Evolutionary conservation across 148 eudicot species (phyloP).

Genomic region (Talinum fruticosum): DNA sequence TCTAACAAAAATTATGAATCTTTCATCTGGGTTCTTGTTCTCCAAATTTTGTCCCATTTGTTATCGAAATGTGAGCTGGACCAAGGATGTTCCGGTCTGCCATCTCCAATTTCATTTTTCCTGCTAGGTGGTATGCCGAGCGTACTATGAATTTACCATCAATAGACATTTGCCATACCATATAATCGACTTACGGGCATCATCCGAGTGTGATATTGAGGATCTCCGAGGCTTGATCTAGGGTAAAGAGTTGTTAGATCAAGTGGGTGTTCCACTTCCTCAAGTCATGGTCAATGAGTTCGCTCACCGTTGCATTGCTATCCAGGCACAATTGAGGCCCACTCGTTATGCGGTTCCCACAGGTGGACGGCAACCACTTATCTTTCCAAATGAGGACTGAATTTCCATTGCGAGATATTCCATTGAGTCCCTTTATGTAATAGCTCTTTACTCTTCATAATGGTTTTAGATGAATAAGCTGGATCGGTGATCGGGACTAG

Average conservation of each 20-base stretch:
- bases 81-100: no score
- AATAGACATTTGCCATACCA: no score
- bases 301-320: neutral
- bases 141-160: no score
- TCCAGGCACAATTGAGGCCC: neutral
- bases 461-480: neutral
- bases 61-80: no score
- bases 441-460: neutral
- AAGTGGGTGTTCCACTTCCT: neutral
- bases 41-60: no score
- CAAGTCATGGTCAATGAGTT: neutral
- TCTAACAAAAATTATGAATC: no score
- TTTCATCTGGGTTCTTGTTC: no score
- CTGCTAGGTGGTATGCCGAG: no score
- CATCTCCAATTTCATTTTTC: no score
- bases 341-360: neutral
- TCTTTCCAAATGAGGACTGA: neutral
- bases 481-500: neutral
- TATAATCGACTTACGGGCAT: neutral
- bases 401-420: neutral
- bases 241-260: neutral
- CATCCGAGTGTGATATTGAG: neutral
- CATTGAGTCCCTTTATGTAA: neutral
- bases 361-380: neutral
- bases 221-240: neutral